Evolutionary conservation across 1,139 yeast species (phyloP).

Genomic region (Groenewaldozyma sp.): DNA sequence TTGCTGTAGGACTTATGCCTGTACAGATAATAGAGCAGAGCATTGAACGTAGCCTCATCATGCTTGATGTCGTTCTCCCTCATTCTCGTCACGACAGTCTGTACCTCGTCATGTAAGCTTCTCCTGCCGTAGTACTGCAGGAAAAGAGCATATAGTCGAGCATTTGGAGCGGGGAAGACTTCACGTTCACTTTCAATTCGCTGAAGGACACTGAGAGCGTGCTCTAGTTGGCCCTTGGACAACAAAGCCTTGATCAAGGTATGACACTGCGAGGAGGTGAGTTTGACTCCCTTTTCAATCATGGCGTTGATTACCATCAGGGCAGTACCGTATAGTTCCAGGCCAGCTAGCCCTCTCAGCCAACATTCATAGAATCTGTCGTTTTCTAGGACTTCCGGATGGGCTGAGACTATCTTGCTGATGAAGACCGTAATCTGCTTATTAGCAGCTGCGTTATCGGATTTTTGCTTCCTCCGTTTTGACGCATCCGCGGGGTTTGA

Average conservation of each 20-base stretch:
- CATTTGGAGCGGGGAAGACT: slow-evolving; percentile 13
- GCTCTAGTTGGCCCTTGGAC: slow-evolving; percentile 12
- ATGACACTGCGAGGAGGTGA: slow-evolving; percentile 13
- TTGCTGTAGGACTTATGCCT: slow-evolving; percentile 15
- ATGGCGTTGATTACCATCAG: slow-evolving; percentile 21
- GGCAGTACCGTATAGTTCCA: slow-evolving; percentile 18
- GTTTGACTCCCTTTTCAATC: slow-evolving; percentile 17
- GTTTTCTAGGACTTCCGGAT: slow-evolving; percentile 20
- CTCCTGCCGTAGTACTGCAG: slow-evolving; percentile 21
- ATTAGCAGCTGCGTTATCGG: slow-evolving; percentile 7
- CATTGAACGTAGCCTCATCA: slow-evolving; percentile 15
- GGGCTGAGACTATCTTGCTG: slow-evolving; percentile 15
- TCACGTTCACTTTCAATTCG: slow-evolving; percentile 14
- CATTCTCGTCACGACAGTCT: slow-evolving; percentile 16
- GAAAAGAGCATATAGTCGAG: slow-evolving; percentile 19
- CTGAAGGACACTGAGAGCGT: slow-evolving; percentile 16
- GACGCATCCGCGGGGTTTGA: slow-evolving; percentile 2
- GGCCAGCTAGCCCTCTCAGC: slow-evolving; percentile 22
- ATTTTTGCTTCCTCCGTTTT: slow-evolving; percentile 5
- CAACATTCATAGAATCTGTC: slow-evolving; percentile 21
- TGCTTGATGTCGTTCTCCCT: slow-evolving; percentile 10
- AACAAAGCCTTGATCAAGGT: slow-evolving; percentile 19
- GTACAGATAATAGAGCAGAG: slow-evolving; percentile 17
- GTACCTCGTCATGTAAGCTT: slow-evolving; percentile 14
- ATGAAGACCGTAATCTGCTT: slow-evolving; percentile 13